phyloP scores from a whole-genome alignment of 148 eudicot species.

The Amaranthus hypochondriacus region DNA sequence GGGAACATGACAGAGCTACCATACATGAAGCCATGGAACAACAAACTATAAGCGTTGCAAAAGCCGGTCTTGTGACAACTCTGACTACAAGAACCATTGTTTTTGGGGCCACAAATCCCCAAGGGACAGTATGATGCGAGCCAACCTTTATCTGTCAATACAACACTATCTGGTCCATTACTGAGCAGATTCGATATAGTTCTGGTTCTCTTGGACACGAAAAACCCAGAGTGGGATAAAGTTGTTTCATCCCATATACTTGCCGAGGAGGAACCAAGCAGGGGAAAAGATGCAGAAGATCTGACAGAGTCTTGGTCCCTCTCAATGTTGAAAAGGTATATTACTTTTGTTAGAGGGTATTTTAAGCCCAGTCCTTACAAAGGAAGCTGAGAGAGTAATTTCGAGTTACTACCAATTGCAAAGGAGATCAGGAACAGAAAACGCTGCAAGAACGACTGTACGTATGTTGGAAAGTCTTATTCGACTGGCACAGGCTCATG shows the following conservation, averaged over 20 bases:
- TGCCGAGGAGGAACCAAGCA: constrained; percentile 46
- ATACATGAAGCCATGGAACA: constrained; percentile 99
- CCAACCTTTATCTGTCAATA: constrained; percentile 85
- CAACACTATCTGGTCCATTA: constrained; percentile 93
- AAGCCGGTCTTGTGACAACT: constrained; percentile 98
- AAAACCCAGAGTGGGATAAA: constrained; percentile 96
- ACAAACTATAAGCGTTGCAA: constrained; percentile 94
- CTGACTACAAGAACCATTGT: constrained; percentile 81
- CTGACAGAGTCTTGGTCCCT: constrained; percentile 62
- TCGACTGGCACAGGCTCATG: constrained; percentile 96
- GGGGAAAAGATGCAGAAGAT: constrained; percentile 48
- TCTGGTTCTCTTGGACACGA: constrained; percentile 80
- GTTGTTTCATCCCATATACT: constrained; percentile 96
- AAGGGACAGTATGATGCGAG: constrained; percentile 96
- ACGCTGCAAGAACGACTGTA: constrained; percentile 93
- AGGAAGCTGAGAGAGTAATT: constrained; percentile 86
- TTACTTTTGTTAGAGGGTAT: constrained; percentile 68
- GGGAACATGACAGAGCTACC: constrained; percentile 97
- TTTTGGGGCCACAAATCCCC: constrained; percentile 98
- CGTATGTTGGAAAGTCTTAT: constrained; percentile 95
- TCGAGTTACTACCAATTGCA: constrained; percentile 90
- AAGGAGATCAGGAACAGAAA: constrained; percentile 73
- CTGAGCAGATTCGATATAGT: constrained; percentile 96
- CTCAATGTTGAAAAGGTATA: constrained; percentile 76
- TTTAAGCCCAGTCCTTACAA: constrained; percentile 84